Percentiles rank a stretch among this genome's conserved stretches.
Evolutionary conservation across 495 filamentous ascomycete species (phyloP).

Genomic region (Eremomyces bilateralis): DNA sequence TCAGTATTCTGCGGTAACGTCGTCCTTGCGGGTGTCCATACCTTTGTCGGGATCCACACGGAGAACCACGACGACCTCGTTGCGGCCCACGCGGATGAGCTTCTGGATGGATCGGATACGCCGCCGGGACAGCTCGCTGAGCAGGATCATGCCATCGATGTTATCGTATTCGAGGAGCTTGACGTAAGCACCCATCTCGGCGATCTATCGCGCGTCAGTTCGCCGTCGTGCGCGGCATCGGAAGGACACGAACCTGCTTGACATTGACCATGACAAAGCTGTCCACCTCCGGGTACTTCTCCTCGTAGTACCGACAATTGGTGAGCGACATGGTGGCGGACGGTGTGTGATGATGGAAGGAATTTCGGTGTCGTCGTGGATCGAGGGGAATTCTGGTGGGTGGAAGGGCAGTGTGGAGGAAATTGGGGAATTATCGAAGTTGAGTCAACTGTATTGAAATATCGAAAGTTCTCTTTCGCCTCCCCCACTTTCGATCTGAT

Average conservation of each 20-base stretch:
- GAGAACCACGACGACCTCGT: conserved; percentile 94
- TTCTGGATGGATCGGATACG: conserved; percentile 98
- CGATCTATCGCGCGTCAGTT: conserved; percentile 40
- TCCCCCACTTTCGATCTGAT: no score
- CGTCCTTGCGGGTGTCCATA: no score
- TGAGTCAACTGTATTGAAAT: no score
- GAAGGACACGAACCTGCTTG: conserved; percentile 25
- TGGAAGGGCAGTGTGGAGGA: background rate
- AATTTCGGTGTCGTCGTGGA: background rate
- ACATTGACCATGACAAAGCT: conserved; percentile 90
- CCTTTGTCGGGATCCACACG: conserved; percentile 98
- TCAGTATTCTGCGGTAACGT: background rate
- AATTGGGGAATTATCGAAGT: background rate
- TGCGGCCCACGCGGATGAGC: conserved; percentile 89
- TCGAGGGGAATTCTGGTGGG: background rate
- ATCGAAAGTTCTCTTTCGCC: no score
- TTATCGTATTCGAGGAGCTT: conserved; percentile 99
- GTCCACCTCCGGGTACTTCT: conserved; percentile 94
- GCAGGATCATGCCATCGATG: conserved; percentile 98
- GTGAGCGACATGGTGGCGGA: conserved; percentile 77
- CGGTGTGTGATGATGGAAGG: conserved; percentile 2
- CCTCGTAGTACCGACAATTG: conserved; percentile 97
- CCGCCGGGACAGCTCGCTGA: conserved; percentile 85
- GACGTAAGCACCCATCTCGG: conserved; percentile 98
- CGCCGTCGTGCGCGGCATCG: background rate